Evolutionary conservation across 2,329 filamentous ascomycete species (phyloP).

Genomic region (Botrytis hyacinthi): DNA sequence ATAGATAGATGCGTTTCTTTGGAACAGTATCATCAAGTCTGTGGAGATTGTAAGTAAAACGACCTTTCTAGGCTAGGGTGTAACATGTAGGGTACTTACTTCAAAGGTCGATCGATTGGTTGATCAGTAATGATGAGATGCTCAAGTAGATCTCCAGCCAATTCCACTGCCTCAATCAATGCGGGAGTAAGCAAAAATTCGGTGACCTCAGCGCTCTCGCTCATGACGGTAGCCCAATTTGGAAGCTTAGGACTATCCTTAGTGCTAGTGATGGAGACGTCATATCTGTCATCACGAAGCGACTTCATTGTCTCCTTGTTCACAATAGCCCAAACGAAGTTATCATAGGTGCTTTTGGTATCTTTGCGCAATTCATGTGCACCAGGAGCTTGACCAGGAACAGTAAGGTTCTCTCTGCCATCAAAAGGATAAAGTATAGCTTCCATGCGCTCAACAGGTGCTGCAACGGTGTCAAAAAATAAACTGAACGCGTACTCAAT

Average conservation of each 20-base stretch:
- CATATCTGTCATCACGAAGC: conserved; percentile 89
- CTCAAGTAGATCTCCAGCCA: conserved; percentile 78
- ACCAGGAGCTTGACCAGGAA: conserved; percentile 61
- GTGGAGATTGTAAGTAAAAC: conserved; percentile 23
- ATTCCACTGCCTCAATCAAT: conserved; percentile 72
- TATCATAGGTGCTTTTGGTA: conserved; percentile 72
- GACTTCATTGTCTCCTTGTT: conserved; percentile 93
- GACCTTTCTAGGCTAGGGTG: neutral
- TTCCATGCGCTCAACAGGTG: conserved; percentile 71
- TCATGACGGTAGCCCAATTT: conserved; percentile 90
- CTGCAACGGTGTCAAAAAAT: conserved; percentile 73
- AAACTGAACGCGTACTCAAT: conserved; percentile 69
- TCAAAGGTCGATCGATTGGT: conserved; percentile 80
- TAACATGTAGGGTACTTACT: conserved; percentile 52
- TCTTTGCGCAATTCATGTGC: conserved; percentile 55
- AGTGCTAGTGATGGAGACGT: conserved; percentile 86
- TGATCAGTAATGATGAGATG: conserved; percentile 89
- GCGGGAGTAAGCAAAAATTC: conserved; percentile 85
- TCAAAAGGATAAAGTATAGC: conserved; percentile 85
- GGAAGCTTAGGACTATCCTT: conserved; percentile 92
- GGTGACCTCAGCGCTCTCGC: conserved; percentile 92
- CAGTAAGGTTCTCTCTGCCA: conserved; percentile 78
- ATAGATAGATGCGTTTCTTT: conserved; percentile 83
- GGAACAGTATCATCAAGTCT: conserved; percentile 81
- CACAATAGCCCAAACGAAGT: conserved; percentile 91